These are phyloP conservation scores for Colletotrichum melonis DNA, from an alignment of 2,329 filamentous ascomycete genomes.

Conservation along the genomic window DNA sequence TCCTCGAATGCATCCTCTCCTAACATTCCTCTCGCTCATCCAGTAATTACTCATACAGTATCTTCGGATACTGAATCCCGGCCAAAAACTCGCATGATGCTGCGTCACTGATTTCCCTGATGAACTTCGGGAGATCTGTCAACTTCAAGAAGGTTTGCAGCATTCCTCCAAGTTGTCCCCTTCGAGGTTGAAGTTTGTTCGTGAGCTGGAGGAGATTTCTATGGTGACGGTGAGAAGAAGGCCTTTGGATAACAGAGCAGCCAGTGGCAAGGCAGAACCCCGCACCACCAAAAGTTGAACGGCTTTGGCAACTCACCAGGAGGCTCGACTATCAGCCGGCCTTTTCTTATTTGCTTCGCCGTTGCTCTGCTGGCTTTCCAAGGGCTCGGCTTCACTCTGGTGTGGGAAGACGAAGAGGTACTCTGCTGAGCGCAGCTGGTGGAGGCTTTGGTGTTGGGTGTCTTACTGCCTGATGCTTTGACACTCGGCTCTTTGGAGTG, in stretches of 20 bases:
- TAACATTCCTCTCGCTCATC: neutral
- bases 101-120: neutral
- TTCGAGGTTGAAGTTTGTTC: too few relatives aligned
- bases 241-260: neutral
- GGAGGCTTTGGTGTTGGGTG: neutral
- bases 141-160: neutral
- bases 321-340: neutral
- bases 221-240: neutral
- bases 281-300: slow-evolving; percentile 12
- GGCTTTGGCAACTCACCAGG: slow-evolving; percentile 3
- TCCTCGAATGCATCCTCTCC: neutral
- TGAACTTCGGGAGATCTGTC: neutral
- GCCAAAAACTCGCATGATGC: neutral
- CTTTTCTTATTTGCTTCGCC: neutral
- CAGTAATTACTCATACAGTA: neutral
- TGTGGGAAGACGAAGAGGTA: neutral
- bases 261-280: neutral
- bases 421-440: neutral
- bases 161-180: neutral
- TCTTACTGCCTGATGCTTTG: neutral
- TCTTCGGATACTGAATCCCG: neutral
- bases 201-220: neutral
- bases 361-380: neutral
- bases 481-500: neutral
- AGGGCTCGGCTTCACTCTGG: neutral